phyloP scores from a whole-genome alignment of 1,284 basidiomycete species.

The Pholiota adiposa region DNA sequence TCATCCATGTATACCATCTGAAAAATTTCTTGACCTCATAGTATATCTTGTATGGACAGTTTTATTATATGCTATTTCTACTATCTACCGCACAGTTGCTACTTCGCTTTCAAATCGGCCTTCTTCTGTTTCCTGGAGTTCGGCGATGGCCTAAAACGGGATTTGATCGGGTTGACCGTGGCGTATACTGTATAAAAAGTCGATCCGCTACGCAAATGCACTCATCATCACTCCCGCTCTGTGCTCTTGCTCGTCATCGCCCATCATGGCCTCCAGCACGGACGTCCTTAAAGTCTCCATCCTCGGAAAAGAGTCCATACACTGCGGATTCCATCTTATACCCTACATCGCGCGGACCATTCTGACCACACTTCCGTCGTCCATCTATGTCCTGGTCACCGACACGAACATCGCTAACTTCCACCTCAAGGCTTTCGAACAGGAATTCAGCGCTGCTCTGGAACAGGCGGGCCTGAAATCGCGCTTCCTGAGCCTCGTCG shows the following conservation, averaged over 20 bases:
- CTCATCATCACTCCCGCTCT: slow-evolving; percentile 8
- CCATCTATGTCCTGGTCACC: slow-evolving; percentile 92
- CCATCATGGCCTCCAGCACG: slow-evolving; percentile 30
- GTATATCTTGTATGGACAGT: slow-evolving; percentile 7
- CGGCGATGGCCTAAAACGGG: slow-evolving; percentile 6
- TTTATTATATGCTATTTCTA: neutral
- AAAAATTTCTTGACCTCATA: slow-evolving; percentile 1
- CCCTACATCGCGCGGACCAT: slow-evolving; percentile 87
- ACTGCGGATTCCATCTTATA: slow-evolving; percentile 90
- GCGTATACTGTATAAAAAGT: slow-evolving; percentile 9
- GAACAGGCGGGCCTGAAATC: slow-evolving; percentile 42
- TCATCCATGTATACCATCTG: slow-evolving; percentile 8
- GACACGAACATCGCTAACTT: slow-evolving; percentile 88
- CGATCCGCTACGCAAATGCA: neutral
- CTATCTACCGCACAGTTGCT: neutral
- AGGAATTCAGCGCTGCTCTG: slow-evolving; percentile 57
- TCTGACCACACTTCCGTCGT: slow-evolving; percentile 75
- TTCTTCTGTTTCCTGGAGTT: neutral
- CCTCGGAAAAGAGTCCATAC: slow-evolving; percentile 86
- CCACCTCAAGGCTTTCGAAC: slow-evolving; percentile 72
- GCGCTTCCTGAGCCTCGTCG: slow-evolving; percentile 80
- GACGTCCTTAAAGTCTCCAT: slow-evolving; percentile 79
- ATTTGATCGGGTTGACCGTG: slow-evolving; percentile 6
- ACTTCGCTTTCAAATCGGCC: slow-evolving; percentile 2
- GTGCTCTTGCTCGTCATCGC: slow-evolving; percentile 6